Evolutionary conservation across 306 rosid genomes (phyloP), one percentile per base, ranked within the genome.

Genomic region (Cyclanthera cordifolia): DNA sequence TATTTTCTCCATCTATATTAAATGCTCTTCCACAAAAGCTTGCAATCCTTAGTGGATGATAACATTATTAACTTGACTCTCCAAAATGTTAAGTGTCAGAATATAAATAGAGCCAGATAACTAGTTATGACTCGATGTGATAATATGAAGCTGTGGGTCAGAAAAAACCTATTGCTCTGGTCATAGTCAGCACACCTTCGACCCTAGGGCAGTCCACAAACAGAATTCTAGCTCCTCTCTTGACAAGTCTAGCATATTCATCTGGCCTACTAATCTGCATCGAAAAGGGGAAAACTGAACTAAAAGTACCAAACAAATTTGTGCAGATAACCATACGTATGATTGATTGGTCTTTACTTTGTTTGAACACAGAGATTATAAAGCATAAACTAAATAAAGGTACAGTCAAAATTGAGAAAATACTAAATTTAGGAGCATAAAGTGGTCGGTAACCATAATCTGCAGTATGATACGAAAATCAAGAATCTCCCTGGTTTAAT

Each of bases 221-320:
- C 57, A 72, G 37, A 57, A 75, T 70, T 13, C 67, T 57, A 10
- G 61, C 79, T 8, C 77, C 77, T 43, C 68, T 79, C 16, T 8
- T 21, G 7, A 47, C 70, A 51, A 79, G 64, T 69, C 72, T 75
- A 17, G 24, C 60, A 20, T 20, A 48, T 53, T 79, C 83, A 50
- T 79, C 83, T 1, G 30, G n/a, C 43, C 83, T 67, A 48, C 76
- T 69, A 8, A 60, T 73, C 77, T 79, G 77, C 74, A 79, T 50
- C 21, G 24, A 4, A 46, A 15, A 66, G 53, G 20, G 54, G 70
- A 15, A 66, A 46, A 66, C 13, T 23, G 0, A 45, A 16, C 37
- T 10, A 24, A 64, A 64, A 19, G 20, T 16, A 20, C 41, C 14
- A 3, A 2, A 30, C 37, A 45, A 65, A 65, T 43, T 41, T 43